Conservation (phyloP, 352 stramenopile genomes). For the Pythium aphanidermatum region DNA sequence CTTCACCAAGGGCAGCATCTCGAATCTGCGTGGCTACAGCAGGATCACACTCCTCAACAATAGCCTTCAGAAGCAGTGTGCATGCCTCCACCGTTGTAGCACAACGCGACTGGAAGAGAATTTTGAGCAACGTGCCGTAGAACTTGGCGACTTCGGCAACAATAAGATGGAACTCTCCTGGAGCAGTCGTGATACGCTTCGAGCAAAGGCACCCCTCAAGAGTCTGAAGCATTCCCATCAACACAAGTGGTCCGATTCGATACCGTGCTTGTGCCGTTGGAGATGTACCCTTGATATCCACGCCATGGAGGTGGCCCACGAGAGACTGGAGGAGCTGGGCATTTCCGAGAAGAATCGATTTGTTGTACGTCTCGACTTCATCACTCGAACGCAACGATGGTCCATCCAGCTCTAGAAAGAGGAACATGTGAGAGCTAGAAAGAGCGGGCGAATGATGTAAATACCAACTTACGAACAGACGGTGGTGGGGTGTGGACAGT, state of each 20-base stretch:
- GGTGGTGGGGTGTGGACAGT: slow-evolving; percentile 37
- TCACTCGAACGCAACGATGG: slow-evolving; percentile 55
- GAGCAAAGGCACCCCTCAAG: slow-evolving; percentile 90
- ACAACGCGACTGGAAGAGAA: slow-evolving; percentile 87
- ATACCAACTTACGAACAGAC: slow-evolving; percentile 41
- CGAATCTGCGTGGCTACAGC: slow-evolving; percentile 80
- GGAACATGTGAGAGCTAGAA: slow-evolving; percentile 8
- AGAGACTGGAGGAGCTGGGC: slow-evolving; percentile 60
- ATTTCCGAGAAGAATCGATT: slow-evolving; percentile 69
- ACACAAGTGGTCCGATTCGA: slow-evolving; percentile 66
- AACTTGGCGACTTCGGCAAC: slow-evolving; percentile 66
- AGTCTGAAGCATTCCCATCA: slow-evolving; percentile 89
- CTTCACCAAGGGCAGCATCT: slow-evolving; percentile 89
- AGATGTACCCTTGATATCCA: slow-evolving; percentile 36
- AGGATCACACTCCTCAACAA: slow-evolving; percentile 85
- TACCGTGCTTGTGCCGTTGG: slow-evolving; percentile 7
- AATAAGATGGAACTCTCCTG: slow-evolving; percentile 57
- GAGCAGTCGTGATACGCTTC: slow-evolving; percentile 76
- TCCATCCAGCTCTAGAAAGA: slow-evolving; percentile 32
- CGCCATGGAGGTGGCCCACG: slow-evolving; percentile 47
- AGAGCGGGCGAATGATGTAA: too few relatives aligned
- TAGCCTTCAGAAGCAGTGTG: slow-evolving; percentile 90
- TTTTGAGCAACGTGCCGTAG: slow-evolving; percentile 78
- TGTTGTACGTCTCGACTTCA: slow-evolving; percentile 69
- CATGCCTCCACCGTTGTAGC: slow-evolving; percentile 81